Evolutionary conservation across 768 basidiomycete species (phyloP).

Genomic region (Hypholoma sublateritium): DNA sequence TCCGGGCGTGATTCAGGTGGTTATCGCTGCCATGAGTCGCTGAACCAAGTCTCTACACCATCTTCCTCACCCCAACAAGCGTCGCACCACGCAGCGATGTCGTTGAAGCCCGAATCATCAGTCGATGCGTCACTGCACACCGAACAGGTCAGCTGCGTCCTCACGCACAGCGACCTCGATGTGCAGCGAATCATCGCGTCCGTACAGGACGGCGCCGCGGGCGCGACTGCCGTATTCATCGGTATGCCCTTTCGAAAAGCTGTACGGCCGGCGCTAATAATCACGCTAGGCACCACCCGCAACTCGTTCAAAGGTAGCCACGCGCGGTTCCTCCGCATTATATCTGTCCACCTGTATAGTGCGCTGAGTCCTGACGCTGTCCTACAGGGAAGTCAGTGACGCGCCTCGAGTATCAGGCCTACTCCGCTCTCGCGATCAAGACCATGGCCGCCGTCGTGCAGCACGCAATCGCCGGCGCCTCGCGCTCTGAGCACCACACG

Average conservation of each 20-base stretch:
- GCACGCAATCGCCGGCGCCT: constrained; percentile 38
- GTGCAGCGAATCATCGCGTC: constrained; percentile 55
- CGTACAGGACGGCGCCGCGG: constrained; percentile 63
- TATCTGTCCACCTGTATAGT: not conserved
- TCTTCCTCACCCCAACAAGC: too few relatives aligned
- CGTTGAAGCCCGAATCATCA: constrained; percentile 36
- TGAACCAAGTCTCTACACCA: too few relatives aligned
- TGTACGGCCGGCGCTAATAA: too few relatives aligned
- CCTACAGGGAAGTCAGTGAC: constrained; percentile 67
- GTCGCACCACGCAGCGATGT: constrained; percentile 7
- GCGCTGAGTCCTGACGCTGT: not conserved
- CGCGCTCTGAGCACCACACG: constrained; percentile 44
- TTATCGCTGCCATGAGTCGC: too few relatives aligned
- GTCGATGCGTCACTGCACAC: constrained; percentile 41
- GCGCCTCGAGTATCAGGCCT: constrained; percentile 80
- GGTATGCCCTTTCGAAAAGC: too few relatives aligned
- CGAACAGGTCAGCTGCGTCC: constrained; percentile 48
- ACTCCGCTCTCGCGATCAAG: constrained; percentile 77
- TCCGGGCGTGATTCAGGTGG: too few relatives aligned
- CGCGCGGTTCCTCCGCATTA: not conserved
- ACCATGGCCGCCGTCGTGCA: constrained; percentile 65
- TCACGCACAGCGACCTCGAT: constrained; percentile 63
- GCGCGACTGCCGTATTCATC: constrained; percentile 75
- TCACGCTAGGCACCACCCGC: constrained; percentile 78
- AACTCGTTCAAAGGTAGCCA: constrained; percentile 76